Percentiles rank a stretch among this genome's conserved stretches.
phyloP scores from a whole-genome alignment of 1,284 basidiomycete species.

The Cutaneotrichosporon cyanovorans region DNA sequence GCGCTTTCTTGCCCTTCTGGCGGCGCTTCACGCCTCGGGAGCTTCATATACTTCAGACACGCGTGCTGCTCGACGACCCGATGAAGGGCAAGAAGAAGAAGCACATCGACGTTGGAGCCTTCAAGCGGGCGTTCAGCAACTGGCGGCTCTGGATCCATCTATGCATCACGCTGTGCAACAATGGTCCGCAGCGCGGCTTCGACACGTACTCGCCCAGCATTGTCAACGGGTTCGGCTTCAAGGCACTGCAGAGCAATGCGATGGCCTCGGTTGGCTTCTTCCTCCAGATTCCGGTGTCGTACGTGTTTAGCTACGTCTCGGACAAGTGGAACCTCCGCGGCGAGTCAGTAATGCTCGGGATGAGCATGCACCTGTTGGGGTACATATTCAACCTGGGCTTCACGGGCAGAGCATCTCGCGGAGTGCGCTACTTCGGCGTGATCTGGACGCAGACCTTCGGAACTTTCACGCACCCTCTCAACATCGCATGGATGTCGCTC shows the following conservation, averaged over 20 bases:
- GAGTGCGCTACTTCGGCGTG: conserved; percentile 26
- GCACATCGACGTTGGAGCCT: conserved; percentile 18
- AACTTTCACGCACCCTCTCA: conserved; percentile 30
- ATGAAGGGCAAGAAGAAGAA: conserved; percentile 31
- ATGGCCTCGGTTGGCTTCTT: conserved; percentile 31
- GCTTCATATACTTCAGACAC: conserved; percentile 28
- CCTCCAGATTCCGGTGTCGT: conserved; percentile 29
- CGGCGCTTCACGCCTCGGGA: conserved; percentile 28
- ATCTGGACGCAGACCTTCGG: conserved; percentile 27
- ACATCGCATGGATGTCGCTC: conserved; percentile 27
- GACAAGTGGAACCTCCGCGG: conserved; percentile 28
- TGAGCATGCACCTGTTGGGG: conserved; percentile 21
- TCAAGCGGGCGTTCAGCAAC: conserved; percentile 19
- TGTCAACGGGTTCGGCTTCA: conserved; percentile 31
- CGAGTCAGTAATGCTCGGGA: conserved; percentile 22
- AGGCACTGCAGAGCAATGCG: conserved; percentile 22
- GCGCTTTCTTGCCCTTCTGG: conserved; percentile 24
- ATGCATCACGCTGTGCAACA: conserved; percentile 30
- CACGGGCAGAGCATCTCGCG: conserved; percentile 13
- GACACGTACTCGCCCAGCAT: conserved; percentile 34
- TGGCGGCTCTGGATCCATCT: conserved; percentile 31
- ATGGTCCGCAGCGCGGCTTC: conserved; percentile 26
- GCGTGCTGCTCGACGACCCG: conserved; percentile 33
- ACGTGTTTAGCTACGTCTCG: conserved; percentile 22
- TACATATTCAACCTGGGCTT: conserved; percentile 27